Evolutionary conservation across 345 rosid genomes (phyloP).

Genomic region (Arabidopsis suecica): DNA sequence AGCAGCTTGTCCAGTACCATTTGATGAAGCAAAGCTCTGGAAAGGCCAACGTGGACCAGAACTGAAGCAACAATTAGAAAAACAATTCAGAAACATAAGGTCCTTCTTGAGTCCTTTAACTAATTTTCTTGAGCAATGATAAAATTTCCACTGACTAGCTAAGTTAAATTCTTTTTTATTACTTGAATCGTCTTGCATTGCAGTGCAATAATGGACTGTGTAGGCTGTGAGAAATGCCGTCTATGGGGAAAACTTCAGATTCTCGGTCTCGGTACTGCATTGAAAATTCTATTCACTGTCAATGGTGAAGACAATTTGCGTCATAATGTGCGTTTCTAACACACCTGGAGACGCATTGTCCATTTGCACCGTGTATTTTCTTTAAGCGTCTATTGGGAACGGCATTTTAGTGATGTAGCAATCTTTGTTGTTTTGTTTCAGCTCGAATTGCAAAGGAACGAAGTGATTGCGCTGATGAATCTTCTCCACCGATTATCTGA

Average conservation of each 20-base stretch:
- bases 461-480: conserved; percentile 81
- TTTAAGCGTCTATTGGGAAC: not conserved
- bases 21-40: conserved; percentile 97
- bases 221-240: conserved; percentile 97
- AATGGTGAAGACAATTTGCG: conserved; percentile 57
- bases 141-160: conserved; percentile 5
- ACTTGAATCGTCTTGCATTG: conserved; percentile 26
- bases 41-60: conserved; percentile 96
- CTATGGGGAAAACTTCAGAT: conserved; percentile 99
- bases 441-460: conserved; percentile 76
- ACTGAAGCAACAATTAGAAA: conserved; percentile 77
- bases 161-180: not conserved
- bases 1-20: conserved; percentile 95
- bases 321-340: conserved; percentile 59
- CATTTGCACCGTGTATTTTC: not conserved
- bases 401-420: not conserved
- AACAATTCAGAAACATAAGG: conserved; percentile 95
- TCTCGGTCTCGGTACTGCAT: conserved; percentile 94
- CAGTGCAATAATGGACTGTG: conserved; percentile 96
- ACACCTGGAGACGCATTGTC: conserved; percentile 8
- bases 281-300: conserved; percentile 86
- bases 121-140: conserved; percentile 3
- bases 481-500: conserved; percentile 73
- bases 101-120: conserved; percentile 37
- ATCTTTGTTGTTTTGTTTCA: conserved; percentile 32